Evolutionary conservation across 805 yeast genomes (phyloP), one percentile per base, ranked within the genome.

Genomic region (Ogataea allantospora): DNA sequence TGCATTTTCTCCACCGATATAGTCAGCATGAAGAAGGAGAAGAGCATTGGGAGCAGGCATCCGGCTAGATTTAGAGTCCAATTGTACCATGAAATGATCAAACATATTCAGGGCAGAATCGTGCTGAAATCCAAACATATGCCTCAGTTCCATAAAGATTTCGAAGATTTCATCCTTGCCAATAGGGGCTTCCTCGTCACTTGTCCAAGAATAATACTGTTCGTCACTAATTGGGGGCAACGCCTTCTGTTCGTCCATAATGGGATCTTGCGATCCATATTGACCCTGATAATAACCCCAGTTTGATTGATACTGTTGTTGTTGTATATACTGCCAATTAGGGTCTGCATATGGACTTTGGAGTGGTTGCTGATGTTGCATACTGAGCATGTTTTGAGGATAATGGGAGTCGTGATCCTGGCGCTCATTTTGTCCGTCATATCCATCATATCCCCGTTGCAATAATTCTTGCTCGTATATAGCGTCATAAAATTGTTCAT

Each of bases 1-100:
- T 3, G 97, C 76, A 43, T 80, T 69, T 33, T 80, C 86, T 12
- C 98, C 97, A 0, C 96, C 97, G 44, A 91, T 87, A 61, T 91
- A 91, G 45, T 89, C 95, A 1, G 88, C 80, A 62, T 91, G 98
- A 22, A 91, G 63, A 0, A 91, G 76, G 2, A 79, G 55, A 40
- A 91, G 66, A 0, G 97, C 97, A 40, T 66, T 72, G 23, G 67
- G 60, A 3, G 95, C 84, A 2, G 80, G 62, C 73, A 82, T 77
- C 44, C 98, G 74, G 43, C 95, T 77, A 0, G 95, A 75, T 42
- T 96, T 75, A 6, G 97, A 89, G 53, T 91, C 96, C 42, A 91
- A 67, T 57, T 85, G 83, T 5, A 73, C 66, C 83, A 91, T 73
- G 43, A 88, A 69, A 53, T 81, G 88, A 45, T 88, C 95, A 57